Base-by-base conservation (phyloP, 164 flowering plant species). In the Macadamia integrifolia region DNA sequence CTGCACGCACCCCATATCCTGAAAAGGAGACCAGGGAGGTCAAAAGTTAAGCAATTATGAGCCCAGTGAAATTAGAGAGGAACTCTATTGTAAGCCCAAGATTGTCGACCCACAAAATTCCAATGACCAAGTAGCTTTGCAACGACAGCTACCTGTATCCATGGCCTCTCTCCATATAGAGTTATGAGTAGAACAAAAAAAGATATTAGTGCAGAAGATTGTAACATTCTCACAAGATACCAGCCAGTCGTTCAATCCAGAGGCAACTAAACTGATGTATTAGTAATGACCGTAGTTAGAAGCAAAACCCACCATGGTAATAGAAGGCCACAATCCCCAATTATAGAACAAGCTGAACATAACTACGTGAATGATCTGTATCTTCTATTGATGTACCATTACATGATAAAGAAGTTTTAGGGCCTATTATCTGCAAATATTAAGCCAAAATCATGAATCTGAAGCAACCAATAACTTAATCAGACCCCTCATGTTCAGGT, bases 1-100 rank as follows among this genome's bases (percentile, higher is more conserved):
- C 85, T 82, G 91, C 88, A 80, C 82, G 88, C 75, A 71, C 73
- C 84, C 90, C 86, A 83, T 85, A 82, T 72, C 97, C 98, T 93
- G 96, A 80, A 87, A 82, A 74, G 60, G 66, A 81, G 72, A 56
- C 55, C 78, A 81, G 76, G 71, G 74, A 80, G 73, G 66, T 71
- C 75, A 60, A 67, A 73, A 62, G 64, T 65, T 77, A 68, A 72
- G 71, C 44, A 68, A 77, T 60, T 55, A 48, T 43, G 58, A 65
- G 66, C 55, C 58, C 14, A 57, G 46, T 32, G 11, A 65, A 5
- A 53, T 12, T 31, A 53, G 8, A 29, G 18, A 56, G 64, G 55
- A 44, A 71, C 17, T 23, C 23, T 17, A 32, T 55, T 18, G 60
- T 59, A 46, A 46, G 50, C 61, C 31, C 65, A 60, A 68, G 59